Conservation (phyloP, 768 basidiomycete genomes). For the Rhizopogon rudus region DNA sequence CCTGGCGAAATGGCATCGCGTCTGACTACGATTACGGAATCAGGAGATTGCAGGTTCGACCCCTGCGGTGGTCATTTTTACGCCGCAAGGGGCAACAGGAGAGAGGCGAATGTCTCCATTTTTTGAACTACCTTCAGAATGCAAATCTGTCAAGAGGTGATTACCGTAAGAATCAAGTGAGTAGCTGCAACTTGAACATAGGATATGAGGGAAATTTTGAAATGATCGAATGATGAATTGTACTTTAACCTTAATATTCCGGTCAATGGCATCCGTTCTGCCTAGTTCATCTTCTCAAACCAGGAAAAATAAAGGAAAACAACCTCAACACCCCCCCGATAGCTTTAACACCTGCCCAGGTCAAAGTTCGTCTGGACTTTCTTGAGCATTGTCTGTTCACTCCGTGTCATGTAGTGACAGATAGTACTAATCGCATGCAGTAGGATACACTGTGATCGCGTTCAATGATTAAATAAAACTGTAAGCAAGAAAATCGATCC, state of each 20-base stretch:
- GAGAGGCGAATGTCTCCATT: no score
- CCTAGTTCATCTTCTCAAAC: constrained; percentile 9
- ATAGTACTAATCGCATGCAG: constrained; percentile 32
- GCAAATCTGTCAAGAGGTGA: no score
- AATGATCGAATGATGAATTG: no score
- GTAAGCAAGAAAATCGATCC: constrained; percentile 67
- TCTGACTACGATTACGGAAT: constrained; percentile 66
- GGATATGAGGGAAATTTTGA: no score
- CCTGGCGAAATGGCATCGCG: constrained; percentile 94
- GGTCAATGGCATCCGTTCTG: constrained; percentile 23
- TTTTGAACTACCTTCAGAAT: no score
- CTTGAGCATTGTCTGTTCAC: constrained; percentile 64
- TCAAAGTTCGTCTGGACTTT: constrained; percentile 55
- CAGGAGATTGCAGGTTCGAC: constrained; percentile 39
- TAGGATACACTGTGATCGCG: constrained; percentile 80
- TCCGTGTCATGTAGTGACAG: constrained; percentile 8
- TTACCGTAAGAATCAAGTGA: no score
- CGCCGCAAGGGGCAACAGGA: no score
- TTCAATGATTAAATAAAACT: constrained; percentile 52
- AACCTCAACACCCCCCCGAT: constrained; percentile 17
- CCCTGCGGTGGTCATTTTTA: constrained; percentile 32
- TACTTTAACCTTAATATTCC: constrained; percentile 39
- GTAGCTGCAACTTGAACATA: no score
- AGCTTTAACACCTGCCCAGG: constrained; percentile 47
- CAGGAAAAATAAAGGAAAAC: constrained; percentile 25